Evolutionary conservation across 2,329 filamentous ascomycete species (phyloP), one percentile per base, ranked within the genome.

Genomic region (Dothiorella sarmentorum): DNA sequence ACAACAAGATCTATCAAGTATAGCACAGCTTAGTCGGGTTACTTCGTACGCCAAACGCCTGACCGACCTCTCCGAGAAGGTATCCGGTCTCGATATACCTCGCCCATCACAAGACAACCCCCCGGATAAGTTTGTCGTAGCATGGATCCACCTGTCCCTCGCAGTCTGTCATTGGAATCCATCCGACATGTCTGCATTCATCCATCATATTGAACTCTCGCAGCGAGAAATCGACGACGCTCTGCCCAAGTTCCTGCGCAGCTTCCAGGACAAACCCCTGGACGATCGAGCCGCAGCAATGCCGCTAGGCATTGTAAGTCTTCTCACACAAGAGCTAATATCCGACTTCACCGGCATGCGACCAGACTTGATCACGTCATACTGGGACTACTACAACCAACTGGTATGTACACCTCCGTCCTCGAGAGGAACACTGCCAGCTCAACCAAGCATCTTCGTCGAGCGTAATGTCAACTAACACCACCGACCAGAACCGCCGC

Each of bases 71-170:
- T 40, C 49, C 6, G 15, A 53, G 17, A 53, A 27, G 9, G 13
- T 53, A 24, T 53, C 49, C n/a, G 35, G 22, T 24, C 22, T 53
- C 4, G 24, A 53, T 11, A 15, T 53, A 13, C 49, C 49, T 7
- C n/a, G 13, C 2, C 49, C 49, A 7, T 53, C 49, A 7, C 22
- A 17, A 18, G 17, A 3, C 10, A 53, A 53, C 10, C 49, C 49
- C 18, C 49, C 49, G 7, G 49, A 53, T n/a, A 53, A 15, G 4
- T 53, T 53, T 10, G 49, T 40, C n/a, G 33, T 53, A 6, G 33
- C 49, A n/a, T 53, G 49, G 49, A 53, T 53, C 5, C 49, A 53
- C n/a, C 18, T 26, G n/a, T 53, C 22, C 7, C 33, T 53, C n/a
- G 49, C 49, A 11, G 49, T 53, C 24, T 53, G 49, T 11, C 49